phyloP scores from a whole-genome alignment of 768 basidiomycete genomes.

The Fomitopsis pulvina region DNA sequence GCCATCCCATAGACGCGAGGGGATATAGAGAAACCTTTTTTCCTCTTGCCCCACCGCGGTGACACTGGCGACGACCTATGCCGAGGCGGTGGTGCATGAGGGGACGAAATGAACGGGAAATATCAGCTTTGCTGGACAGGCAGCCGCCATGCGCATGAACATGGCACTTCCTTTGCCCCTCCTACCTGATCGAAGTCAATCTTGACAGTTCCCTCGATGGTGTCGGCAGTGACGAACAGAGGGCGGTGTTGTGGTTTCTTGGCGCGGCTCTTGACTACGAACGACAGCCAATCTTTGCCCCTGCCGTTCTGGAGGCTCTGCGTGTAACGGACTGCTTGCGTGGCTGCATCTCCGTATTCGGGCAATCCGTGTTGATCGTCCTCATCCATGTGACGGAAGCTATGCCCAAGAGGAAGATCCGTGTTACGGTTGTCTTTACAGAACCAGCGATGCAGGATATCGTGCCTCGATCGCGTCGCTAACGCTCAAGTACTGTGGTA shows the following conservation, averaged over 20 bases:
- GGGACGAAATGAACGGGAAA: not conserved
- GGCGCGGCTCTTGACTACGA: slow-evolving; percentile 39
- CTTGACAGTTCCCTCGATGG: slow-evolving; percentile 43
- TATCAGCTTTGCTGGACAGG: too few relatives aligned
- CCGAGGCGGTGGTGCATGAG: not conserved
- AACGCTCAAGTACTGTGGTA: too few relatives aligned
- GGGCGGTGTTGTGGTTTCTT: slow-evolving; percentile 33
- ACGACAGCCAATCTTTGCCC: slow-evolving; percentile 40
- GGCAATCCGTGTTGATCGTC: not conserved
- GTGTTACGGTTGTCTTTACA: too few relatives aligned
- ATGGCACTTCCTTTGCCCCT: slow-evolving; percentile 42
- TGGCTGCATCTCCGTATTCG: not conserved
- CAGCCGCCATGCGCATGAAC: too few relatives aligned
- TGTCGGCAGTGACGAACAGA: slow-evolving; percentile 41
- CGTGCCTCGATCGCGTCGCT: too few relatives aligned
- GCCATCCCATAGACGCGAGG: slow-evolving; percentile 37
- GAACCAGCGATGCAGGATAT: too few relatives aligned
- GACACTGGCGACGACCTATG: slow-evolving; percentile 40
- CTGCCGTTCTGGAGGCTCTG: slow-evolving; percentile 37
- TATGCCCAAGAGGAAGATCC: too few relatives aligned
- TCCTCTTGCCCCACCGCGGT: slow-evolving; percentile 54
- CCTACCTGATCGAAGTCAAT: slow-evolving; percentile 45
- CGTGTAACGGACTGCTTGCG: slow-evolving; percentile 26
- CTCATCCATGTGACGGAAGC: not conserved
- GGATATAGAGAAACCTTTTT: slow-evolving; percentile 36